phyloP scores from a whole-genome alignment of 306 rosid genomes.

The Cajanus cajan region DNA sequence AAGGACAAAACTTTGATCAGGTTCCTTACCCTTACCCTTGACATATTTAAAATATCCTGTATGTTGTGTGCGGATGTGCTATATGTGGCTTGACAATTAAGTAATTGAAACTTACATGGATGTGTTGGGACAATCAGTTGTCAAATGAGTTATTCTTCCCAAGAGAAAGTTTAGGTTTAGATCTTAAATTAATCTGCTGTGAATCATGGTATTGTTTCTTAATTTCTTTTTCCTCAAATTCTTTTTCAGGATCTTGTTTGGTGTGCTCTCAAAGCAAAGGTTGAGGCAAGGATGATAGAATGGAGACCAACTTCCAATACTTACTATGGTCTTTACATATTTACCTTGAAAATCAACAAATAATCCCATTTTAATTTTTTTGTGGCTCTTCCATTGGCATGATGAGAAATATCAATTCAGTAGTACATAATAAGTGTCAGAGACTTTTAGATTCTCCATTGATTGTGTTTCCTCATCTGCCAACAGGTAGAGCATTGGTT shows the following conservation, averaged over 20 bases:
- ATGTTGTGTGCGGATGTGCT: constrained; percentile 2
- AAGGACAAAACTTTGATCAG: not conserved
- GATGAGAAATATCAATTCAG: not conserved
- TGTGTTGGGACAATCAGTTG: not conserved
- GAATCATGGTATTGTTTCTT: not conserved
- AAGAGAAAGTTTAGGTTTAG: not conserved
- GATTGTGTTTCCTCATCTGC: constrained; percentile 20
- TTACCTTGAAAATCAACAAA: not conserved
- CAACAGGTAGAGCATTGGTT: constrained; percentile 64
- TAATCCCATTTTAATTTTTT: not conserved
- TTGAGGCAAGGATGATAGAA: constrained; percentile 53
- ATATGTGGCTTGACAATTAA: not conserved
- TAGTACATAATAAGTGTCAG: not conserved
- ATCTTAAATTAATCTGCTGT: not conserved
- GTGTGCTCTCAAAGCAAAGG: constrained; percentile 45
- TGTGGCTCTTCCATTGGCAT: not conserved
- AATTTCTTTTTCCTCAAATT: not conserved
- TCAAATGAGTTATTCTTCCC: constrained; percentile 1
- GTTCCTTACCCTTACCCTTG: not conserved
- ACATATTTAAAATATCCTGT: not conserved
- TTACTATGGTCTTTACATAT: constrained; percentile 41
- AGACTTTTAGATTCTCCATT: not conserved
- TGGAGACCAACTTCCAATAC: constrained; percentile 27
- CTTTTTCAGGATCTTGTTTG: constrained; percentile 52
- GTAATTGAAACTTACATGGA: not conserved